Conservation (phyloP, 805 yeast species). For the Barnettozyma californica region DNA sequence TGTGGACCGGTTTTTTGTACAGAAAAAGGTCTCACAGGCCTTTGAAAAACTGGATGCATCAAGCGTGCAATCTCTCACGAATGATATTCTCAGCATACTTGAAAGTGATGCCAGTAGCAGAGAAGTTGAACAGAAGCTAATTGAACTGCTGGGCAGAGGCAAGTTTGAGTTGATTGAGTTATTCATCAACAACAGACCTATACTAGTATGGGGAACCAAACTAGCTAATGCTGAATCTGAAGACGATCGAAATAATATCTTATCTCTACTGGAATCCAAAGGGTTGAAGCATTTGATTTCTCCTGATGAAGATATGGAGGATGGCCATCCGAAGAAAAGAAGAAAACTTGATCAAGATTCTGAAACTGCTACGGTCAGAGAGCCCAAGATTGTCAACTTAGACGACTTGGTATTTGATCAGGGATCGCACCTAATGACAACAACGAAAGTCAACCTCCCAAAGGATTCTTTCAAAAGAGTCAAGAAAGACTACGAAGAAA, state of each 20-base stretch:
- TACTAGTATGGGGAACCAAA: conserved; percentile 50
- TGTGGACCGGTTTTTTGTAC: conserved; percentile 49
- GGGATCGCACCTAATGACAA: conserved; percentile 64
- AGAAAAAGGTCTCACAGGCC: conserved; percentile 38
- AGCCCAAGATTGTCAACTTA: conserved; percentile 57
- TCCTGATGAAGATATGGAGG: conserved; percentile 20
- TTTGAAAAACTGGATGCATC: conserved; percentile 34
- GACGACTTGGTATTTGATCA: conserved; percentile 62
- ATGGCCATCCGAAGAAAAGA: conserved; percentile 20
- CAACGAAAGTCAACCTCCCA: conserved; percentile 68
- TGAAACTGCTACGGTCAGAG: conserved; percentile 19
- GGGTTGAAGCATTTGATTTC: conserved; percentile 39
- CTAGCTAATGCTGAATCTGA: conserved; percentile 35
- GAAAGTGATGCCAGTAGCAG: conserved; percentile 31
- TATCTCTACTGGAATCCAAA: conserved; percentile 38
- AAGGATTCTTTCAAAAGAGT: conserved; percentile 76
- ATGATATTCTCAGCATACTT: conserved; percentile 36
- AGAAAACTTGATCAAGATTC: conserved; percentile 19
- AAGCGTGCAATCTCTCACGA: conserved; percentile 35
- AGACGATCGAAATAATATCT: conserved; percentile 31
- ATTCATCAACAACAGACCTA: conserved; percentile 45
- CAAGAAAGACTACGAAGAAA: conserved; percentile 75
- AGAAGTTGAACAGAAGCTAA: conserved; percentile 48
- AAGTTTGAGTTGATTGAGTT: conserved; percentile 43
- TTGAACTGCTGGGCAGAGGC: conserved; percentile 47